Evolutionary conservation across 2,329 filamentous ascomycete genomes (phyloP), one percentile per base, ranked within the genome.

Genomic region (Colletotrichum ledebouriae): DNA sequence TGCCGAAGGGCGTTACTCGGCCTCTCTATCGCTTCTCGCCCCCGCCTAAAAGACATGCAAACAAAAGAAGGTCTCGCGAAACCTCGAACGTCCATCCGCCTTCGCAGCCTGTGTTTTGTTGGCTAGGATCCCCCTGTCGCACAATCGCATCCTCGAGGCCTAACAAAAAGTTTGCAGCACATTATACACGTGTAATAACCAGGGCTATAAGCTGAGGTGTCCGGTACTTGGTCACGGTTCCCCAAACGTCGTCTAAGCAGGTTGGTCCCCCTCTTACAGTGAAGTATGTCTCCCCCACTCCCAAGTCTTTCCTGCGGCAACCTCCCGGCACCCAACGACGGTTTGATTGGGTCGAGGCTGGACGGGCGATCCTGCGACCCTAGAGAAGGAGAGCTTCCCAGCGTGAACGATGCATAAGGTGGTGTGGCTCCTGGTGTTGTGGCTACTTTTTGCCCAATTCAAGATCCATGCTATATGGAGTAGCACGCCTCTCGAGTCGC

Each of bases 401-500:
- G n/a, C 42, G 52, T 55, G 20, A 34, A 41, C 52, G 20, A 60
- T 41, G 66, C 61, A 65, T 68, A 46, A 65, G 49, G 56, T 49
- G 55, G 66, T 60, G 47, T 69, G 61, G 64, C 64, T 58, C 58
- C 50, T 56, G 63, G 12, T 62, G 33, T 49, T 41, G 58, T 66
- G 64, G 62, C 66, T 69, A 60, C 55, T 34, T 57, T 56, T 56
- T 49, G 4, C 41, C 22, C 46, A 25, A 39, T 37, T 29, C 49
- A 56, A 56, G 25, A 66, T 50, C 49, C 66, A 66, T 66, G 66
- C 49, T n/a, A 56, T 4, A 29, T 6, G 22, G 22, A 29, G 5
- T 17, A 50, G 66, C 25, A 68, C 55, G 34, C 61, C 44, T 69
- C 62, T 60, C 57, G 61, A 69, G 49, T 69, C 66, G 61, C 50